Evolutionary conservation across 805 yeast genomes (phyloP).

Genomic region (Saturnispora silvae): DNA sequence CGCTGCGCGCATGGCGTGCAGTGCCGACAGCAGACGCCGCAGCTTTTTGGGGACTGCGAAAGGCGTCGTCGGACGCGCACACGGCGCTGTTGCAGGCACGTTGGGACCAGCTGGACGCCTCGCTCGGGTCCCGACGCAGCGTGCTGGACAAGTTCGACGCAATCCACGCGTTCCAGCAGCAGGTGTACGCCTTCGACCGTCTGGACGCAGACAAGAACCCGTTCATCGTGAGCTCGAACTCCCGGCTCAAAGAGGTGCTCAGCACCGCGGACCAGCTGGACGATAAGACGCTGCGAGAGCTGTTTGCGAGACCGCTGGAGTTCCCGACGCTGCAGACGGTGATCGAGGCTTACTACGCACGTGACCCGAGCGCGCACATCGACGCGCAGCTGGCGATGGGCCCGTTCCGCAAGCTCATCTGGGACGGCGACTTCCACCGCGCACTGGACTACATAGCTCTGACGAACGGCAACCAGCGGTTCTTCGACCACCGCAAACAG

Average conservation of each 20-base stretch:
- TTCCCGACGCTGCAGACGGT: slow-evolving; percentile 17
- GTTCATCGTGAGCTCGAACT: slow-evolving; percentile 16
- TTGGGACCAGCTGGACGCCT: slow-evolving; percentile 6
- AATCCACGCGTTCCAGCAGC: slow-evolving; percentile 20
- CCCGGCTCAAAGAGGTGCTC: slow-evolving; percentile 14
- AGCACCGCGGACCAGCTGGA: slow-evolving; percentile 15
- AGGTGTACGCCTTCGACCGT: slow-evolving; percentile 17
- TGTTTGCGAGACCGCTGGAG: slow-evolving; percentile 20
- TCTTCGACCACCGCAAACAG: slow-evolving; percentile 27
- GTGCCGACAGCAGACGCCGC: no score
- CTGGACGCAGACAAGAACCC: slow-evolving; percentile 15
- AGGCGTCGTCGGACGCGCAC: background rate
- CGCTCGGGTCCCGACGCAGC: slow-evolving; percentile 6
- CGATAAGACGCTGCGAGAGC: slow-evolving; percentile 14
- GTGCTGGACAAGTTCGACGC: slow-evolving; percentile 9
- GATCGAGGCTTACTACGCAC: slow-evolving; percentile 20
- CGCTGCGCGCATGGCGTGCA: no score
- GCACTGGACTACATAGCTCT: slow-evolving; percentile 50
- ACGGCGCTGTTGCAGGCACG: background rate
- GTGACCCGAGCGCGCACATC: slow-evolving; percentile 19
- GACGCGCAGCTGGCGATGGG: slow-evolving; percentile 38
- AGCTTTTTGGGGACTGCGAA: background rate
- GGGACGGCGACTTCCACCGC: slow-evolving; percentile 43
- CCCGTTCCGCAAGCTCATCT: slow-evolving; percentile 53
- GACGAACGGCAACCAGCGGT: slow-evolving; percentile 49